Base-by-base conservation (phyloP, 306 rosid species). In the Ziziphus jujuba region DNA sequence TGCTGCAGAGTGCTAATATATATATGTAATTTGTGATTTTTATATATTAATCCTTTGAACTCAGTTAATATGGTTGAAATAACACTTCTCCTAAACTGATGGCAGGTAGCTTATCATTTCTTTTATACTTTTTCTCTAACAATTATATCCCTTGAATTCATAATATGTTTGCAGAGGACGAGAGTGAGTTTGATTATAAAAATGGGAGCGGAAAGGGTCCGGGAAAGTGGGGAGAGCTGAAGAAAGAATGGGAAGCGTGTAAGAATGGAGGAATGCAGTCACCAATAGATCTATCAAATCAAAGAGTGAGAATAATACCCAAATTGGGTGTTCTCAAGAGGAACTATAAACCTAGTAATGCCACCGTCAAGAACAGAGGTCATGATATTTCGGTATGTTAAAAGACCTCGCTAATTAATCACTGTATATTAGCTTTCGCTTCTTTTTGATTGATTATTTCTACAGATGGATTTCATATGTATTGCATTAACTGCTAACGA, bases 181-280 rank as follows among this genome's bases (percentile, higher is more conserved):
- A 72, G 47, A 62, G 51, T 7, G 76, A 11, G 61, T 77, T 64
- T 43, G 73, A 55, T 50, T 81, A 77, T 40, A 21, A 1, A 9
- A 50, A 16, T 61, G 74, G 75, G 9, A 73, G 77, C 21, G 35
- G 19, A 3, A 73, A 45, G 45, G 80, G 80, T 3, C 79, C 79
- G 17, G 49, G 73, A 1, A 61, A 52, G 21, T 81, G 85, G 80
- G 85, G 80, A 65, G 71, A 73, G 23, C 61, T 81, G 25, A 69
- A 73, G 60, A 23, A 65, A 56, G 82, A 81, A 60, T 77, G 85
- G 80, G 51, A 50, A 3, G 59, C 17, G 53, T 81, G 85, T 45
- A 74, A 66, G 4, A 21, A 57, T 45, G 85, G 85, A 28, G 76
- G 5, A 6, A 47, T 31, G 44, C 82, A 81, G 57, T 66, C 80